These are phyloP conservation scores for Collybia nuda DNA, from an alignment of 768 basidiomycete species.

Conservation along the genomic window DNA sequence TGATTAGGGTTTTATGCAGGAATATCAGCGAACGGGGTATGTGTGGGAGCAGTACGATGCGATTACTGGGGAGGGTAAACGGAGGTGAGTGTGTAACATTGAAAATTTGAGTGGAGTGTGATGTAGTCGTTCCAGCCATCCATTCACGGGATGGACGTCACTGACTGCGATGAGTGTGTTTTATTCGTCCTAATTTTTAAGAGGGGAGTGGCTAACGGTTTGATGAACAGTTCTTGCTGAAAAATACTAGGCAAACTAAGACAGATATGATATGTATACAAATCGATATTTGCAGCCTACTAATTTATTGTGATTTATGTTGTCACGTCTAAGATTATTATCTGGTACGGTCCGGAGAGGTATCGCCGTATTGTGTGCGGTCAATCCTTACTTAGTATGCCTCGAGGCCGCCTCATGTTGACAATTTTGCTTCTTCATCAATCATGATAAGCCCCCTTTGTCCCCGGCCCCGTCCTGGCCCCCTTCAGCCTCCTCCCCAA, in stretches of 20 bases:
- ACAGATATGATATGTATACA: constrained; percentile 5
- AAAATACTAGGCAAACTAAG: constrained; percentile 19
- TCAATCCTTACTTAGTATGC: too few relatives aligned
- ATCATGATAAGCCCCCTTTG: too few relatives aligned
- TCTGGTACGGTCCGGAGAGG: neutral
- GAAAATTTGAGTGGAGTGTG: constrained; percentile 7
- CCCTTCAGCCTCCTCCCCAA: too few relatives aligned
- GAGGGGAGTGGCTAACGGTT: neutral
- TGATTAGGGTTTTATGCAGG: constrained; percentile 40
- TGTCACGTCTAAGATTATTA: too few relatives aligned
- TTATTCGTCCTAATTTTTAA: neutral
- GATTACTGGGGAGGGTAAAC: constrained; percentile 73
- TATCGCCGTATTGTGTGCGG: too few relatives aligned
- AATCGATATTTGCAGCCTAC: neutral
- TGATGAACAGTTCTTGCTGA: constrained; percentile 24
- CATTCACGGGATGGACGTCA: constrained; percentile 97
- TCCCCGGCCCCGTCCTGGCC: too few relatives aligned
- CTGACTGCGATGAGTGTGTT: constrained; percentile 82
- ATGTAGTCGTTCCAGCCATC: constrained; percentile 57
- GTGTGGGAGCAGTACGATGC: constrained; percentile 98
- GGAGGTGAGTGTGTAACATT: constrained; percentile 58
- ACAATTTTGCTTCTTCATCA: too few relatives aligned
- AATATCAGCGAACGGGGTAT: constrained; percentile 90
- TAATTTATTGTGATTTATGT: neutral
- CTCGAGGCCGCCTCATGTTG: too few relatives aligned